Percentiles rank a stretch among this genome's conserved stretches.
phyloP scores from a whole-genome alignment of 225 moss, liverwort and hornwort species.

The Sphagnum tenellum region DNA sequence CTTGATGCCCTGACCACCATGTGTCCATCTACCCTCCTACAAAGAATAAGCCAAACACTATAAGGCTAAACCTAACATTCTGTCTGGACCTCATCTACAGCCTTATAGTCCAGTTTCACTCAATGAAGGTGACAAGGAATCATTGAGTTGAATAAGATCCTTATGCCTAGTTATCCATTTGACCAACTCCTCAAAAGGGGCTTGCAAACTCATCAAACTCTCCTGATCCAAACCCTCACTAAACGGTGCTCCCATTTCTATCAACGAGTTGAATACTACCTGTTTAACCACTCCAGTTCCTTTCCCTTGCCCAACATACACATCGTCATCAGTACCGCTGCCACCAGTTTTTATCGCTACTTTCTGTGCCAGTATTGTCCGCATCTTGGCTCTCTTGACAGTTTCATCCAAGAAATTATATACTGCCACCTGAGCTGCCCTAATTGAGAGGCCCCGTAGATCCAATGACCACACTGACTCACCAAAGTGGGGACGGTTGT shows the following conservation, averaged over 20 bases:
- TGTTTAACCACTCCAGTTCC: slow-evolving; percentile 53
- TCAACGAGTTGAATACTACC: slow-evolving; percentile 40
- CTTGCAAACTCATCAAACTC: slow-evolving; percentile 50
- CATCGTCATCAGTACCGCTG: slow-evolving; percentile 9
- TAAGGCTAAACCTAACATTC: too few relatives aligned
- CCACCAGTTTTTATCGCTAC: slow-evolving; percentile 36
- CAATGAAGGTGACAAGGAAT: slow-evolving; percentile 1
- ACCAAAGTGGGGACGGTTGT: slow-evolving; percentile 51
- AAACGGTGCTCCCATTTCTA: slow-evolving; percentile 64
- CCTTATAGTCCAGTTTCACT: too few relatives aligned
- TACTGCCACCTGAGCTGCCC: slow-evolving; percentile 74
- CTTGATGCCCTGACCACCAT: too few relatives aligned
- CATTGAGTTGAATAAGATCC: slow-evolving; percentile 32
- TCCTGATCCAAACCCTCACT: slow-evolving; percentile 15
- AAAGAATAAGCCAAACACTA: too few relatives aligned
- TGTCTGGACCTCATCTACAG: too few relatives aligned
- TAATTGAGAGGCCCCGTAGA: slow-evolving; percentile 67
- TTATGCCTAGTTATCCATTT: slow-evolving; percentile 65
- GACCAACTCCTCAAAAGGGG: slow-evolving; percentile 55
- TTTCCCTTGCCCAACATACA: slow-evolving; percentile 31
- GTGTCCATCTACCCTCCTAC: too few relatives aligned
- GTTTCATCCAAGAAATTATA: slow-evolving; percentile 71
- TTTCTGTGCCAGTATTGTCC: slow-evolving; percentile 31
- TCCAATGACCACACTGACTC: slow-evolving; percentile 59
- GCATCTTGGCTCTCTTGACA: slow-evolving; percentile 32